A percentile compares a stretch with the other conserved stretches of the same genome.
Conservation (phyloP, 768 basidiomycete species). For the Leccinellum luteum region DNA sequence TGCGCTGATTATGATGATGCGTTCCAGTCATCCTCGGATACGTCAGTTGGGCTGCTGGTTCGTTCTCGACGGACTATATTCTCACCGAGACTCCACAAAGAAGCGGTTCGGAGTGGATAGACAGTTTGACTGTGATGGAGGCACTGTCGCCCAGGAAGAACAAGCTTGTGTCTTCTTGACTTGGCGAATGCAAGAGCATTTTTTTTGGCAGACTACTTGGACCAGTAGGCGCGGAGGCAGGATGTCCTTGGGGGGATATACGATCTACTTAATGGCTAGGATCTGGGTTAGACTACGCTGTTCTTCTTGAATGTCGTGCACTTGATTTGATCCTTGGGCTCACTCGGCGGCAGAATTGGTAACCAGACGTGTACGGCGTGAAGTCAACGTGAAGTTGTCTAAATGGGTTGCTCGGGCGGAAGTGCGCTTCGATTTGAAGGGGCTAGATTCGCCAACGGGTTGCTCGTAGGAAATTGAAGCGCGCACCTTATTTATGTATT, state of each 20-base stretch:
- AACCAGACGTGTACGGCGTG: neutral
- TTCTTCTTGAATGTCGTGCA: too few species aligned
- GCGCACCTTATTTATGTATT: neutral
- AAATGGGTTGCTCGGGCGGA: too few species aligned
- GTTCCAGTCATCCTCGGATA: slow-evolving; percentile 42
- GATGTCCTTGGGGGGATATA: neutral
- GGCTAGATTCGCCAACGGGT: too few species aligned
- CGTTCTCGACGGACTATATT: slow-evolving; percentile 40
- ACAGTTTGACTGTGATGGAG: slow-evolving; percentile 38
- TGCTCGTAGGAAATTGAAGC: neutral
- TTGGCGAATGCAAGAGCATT: neutral
- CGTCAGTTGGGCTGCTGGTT: slow-evolving; percentile 56
- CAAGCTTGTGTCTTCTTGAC: slow-evolving; percentile 1
- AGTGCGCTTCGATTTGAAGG: too few species aligned
- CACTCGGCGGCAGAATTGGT: neutral
- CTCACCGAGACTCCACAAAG: slow-evolving; percentile 34
- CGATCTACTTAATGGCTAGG: neutral
- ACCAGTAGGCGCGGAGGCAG: neutral
- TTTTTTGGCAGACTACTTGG: neutral
- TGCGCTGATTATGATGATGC: neutral
- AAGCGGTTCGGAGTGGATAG: slow-evolving; percentile 34
- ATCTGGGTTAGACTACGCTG: neutral
- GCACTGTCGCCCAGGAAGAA: slow-evolving; percentile 17
- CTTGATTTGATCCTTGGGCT: neutral
- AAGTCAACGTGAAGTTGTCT: neutral